These are phyloP conservation scores for Shiraia bambusicola DNA, from an alignment of 2,329 filamentous ascomycete genomes.

Conservation along the genomic window DNA sequence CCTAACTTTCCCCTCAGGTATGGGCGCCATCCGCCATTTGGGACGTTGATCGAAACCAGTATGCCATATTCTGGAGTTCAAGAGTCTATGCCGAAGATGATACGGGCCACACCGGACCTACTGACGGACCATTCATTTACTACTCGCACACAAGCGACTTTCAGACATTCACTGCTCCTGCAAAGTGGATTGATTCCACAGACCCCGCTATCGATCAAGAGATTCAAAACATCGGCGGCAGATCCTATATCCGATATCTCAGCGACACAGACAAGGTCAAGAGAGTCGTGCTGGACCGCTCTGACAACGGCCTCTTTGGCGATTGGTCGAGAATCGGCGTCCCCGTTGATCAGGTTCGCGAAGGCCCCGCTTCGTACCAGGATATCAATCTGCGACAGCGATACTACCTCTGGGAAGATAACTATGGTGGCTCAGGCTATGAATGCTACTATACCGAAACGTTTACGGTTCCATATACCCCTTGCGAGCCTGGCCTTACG, in stretches of 20 bases:
- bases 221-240: neutral
- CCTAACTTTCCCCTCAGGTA: neutral
- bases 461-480: neutral
- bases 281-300: neutral
- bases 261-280: neutral
- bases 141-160: slow-evolving; percentile 1
- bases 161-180: neutral
- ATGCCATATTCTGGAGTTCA: neutral
- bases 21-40: neutral
- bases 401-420: neutral
- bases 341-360: neutral
- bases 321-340: neutral
- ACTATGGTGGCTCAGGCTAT: neutral
- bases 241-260: neutral
- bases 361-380: neutral
- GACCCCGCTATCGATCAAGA: neutral
- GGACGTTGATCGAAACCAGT: neutral
- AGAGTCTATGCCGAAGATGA: neutral
- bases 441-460: neutral
- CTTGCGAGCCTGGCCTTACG: neutral
- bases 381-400: neutral
- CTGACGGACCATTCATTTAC: neutral
- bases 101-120: neutral
- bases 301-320: neutral
- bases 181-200: neutral